Percentiles rank a stretch among this genome's conserved stretches.
Conservation (phyloP, 805 yeast species). For the Yamadazyma tumulicola region DNA sequence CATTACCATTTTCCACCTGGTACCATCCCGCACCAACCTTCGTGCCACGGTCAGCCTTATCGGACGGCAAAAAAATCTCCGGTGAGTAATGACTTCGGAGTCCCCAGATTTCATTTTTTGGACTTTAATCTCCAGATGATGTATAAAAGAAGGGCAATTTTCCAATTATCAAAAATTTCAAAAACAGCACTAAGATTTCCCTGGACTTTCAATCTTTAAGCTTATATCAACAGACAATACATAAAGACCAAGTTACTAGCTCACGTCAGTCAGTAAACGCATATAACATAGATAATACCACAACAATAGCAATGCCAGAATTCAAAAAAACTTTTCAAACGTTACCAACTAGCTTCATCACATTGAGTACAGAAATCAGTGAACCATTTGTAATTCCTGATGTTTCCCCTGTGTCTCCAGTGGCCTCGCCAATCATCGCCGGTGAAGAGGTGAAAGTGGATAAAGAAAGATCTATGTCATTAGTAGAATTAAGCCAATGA, state of each 20-base stretch:
- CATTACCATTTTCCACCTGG: no score
- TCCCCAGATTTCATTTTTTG: constrained; percentile 3
- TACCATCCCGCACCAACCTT: no score
- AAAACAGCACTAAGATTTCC: no score
- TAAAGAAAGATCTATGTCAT: constrained; percentile 18
- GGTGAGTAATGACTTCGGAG: constrained; percentile 2
- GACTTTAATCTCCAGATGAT: constrained; percentile 7
- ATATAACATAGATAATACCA: no score
- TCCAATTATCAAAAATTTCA: no score
- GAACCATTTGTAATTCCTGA: constrained; percentile 65
- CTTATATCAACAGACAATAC: no score
- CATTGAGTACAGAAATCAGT: constrained; percentile 52
- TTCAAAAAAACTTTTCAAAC: constrained; percentile 11
- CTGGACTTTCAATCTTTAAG: no score
- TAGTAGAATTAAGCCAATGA: constrained; percentile 22
- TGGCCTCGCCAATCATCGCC: constrained; percentile 13
- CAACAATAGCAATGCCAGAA: constrained; percentile 10
- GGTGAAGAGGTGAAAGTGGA: constrained; percentile 7
- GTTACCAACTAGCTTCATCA: constrained; percentile 38
- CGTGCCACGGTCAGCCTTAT: no score
- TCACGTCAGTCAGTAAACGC: no score
- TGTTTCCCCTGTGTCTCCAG: constrained; percentile 49
- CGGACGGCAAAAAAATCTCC: no score
- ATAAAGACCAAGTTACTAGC: no score
- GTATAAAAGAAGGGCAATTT: no score